Evolutionary conservation across 1,139 yeast species (phyloP), one percentile per base, ranked within the genome.

Genomic region (Eremothecium cymbalariae): DNA sequence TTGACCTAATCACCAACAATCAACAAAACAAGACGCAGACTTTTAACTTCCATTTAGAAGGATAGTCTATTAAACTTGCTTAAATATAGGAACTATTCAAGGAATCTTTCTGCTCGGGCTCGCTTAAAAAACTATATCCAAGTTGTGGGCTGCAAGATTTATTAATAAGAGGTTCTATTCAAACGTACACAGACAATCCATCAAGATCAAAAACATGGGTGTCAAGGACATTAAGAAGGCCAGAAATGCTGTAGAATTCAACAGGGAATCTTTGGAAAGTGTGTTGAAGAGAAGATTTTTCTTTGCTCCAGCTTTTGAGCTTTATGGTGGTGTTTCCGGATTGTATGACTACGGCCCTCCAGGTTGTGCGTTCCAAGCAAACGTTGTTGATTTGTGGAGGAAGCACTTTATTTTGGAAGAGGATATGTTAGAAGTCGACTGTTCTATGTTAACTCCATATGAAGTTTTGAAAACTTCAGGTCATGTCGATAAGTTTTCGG

Each of bases 331-430:
- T 60, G 97, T 93, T 33, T 84, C 96, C 36, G 99, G 99, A 47
- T 71, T 93, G 41, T 93, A 85, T 62, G 99, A 93, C 62, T 93
- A 86, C 58, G 99, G 99, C 65, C 99, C 99, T 43, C 96, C 98
- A 60, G 98, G 98, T 42, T 88, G 97, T 67, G 94, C 98, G 9
- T 76, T 93, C 63, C 97, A 90, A 68, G 94, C 96, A 53, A 90
- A 90, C 62, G 73, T 93, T 45, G 68, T 93, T 43, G 98, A 93
- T 56, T 73, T 77, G 32, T 93, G 98, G 98, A 80, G 97, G 69
- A 90, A 88, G 63, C 99, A 93, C 64, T 93, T 93, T 60, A 78
- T 93, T 45, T 70, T 93, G 47, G 97, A 93, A 63, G 99, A 93
- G 66, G 97, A 90, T 56, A 93, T 93, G 97, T 74, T 88, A 59